Base-by-base conservation (phyloP, 164 flowering plant genomes). In the Tetrastigma voinierianum region DNA sequence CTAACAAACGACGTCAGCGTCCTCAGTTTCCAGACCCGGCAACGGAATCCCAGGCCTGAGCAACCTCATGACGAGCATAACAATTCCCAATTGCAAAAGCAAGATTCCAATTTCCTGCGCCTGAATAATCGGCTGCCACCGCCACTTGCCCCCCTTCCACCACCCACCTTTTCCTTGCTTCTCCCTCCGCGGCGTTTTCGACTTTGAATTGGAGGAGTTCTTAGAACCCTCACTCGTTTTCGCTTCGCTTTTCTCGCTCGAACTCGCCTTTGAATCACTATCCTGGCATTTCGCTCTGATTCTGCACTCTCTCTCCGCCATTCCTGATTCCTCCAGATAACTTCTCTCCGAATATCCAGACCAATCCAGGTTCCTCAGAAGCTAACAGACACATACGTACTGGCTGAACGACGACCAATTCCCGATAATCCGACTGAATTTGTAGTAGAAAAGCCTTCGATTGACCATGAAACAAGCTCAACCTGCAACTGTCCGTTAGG, bases 41-140 rank as follows among this genome's bases (percentile, higher is more conserved):
- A 95, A 77, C 0, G 96, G 86, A 66, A 91, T 75, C 9, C 92
- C 93, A 0, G 96, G 96, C 17, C 97, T 72, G 20, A 91, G 78
- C 78, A 89, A 74, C 66, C 96, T 80, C 92, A 88, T 86, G 0
- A 89, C 89, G 52, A 89, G 86, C 82, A 91, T 78, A 45, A 90
- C 83, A 60, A 95, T 79, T 45, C 96, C 97, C 54, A 95, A 72
- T 59, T 91, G 98, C 73, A 90, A 63, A 23, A 95, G 80, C 76
- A 95, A 67, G 19, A 89, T 79, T 15, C 96, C 92, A 54, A 87
- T 76, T 62, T 90, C 97, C 17, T 91, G 97, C 1, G 89, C 93
- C 62, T 89, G 90, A 68, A 95, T 74, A 51, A 90, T 76, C 8
- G 98, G 94, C 67, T 83, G 85, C 98, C 98, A 91, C 66, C 76